A percentile compares a stretch with the other conserved stretches of the same genome.
phyloP scores from a whole-genome alignment of 2,329 filamentous ascomycete species.

The Parastagonospora avenae region DNA sequence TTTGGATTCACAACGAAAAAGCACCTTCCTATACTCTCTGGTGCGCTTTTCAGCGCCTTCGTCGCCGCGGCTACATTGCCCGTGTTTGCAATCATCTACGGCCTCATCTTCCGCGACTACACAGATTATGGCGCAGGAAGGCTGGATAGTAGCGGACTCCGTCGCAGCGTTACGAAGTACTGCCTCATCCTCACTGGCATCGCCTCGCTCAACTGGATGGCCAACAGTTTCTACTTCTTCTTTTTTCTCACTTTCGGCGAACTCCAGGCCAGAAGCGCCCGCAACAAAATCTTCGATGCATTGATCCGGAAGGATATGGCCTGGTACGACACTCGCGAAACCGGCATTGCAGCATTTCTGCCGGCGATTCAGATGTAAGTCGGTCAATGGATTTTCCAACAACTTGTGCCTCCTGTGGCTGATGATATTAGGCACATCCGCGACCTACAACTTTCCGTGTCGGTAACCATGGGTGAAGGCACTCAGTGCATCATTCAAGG shows the following conservation, averaged over 20 bases:
- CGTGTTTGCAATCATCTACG: conserved; percentile 71
- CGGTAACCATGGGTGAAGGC: conserved; percentile 76
- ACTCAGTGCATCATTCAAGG: conserved; percentile 69
- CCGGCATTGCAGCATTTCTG: conserved; percentile 74
- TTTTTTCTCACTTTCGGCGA: conserved; percentile 82
- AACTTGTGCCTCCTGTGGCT: not conserved
- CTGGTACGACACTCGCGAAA: conserved; percentile 79
- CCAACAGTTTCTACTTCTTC: conserved; percentile 69
- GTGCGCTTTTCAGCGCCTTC: conserved; percentile 63
- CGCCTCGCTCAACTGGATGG: conserved; percentile 68
- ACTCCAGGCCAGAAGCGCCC: conserved; percentile 71
- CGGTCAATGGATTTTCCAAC: no score
- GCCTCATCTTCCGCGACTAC: conserved; percentile 75
- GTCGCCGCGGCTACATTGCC: conserved; percentile 68
- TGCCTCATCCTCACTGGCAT: conserved; percentile 68
- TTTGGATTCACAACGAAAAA: conserved; percentile 73
- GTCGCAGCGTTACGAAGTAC: conserved; percentile 62
- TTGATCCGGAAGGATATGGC: conserved; percentile 74
- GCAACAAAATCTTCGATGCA: conserved; percentile 68
- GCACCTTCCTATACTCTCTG: conserved; percentile 61
- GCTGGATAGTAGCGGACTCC: conserved; percentile 57
- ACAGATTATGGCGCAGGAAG: conserved; percentile 66
- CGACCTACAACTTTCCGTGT: conserved; percentile 80
- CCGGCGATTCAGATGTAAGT: conserved; percentile 74
- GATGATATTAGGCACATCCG: conserved; percentile 69